Conservation (phyloP, 805 yeast species). For the Zygosaccharomyces pseudorouxii region DNA sequence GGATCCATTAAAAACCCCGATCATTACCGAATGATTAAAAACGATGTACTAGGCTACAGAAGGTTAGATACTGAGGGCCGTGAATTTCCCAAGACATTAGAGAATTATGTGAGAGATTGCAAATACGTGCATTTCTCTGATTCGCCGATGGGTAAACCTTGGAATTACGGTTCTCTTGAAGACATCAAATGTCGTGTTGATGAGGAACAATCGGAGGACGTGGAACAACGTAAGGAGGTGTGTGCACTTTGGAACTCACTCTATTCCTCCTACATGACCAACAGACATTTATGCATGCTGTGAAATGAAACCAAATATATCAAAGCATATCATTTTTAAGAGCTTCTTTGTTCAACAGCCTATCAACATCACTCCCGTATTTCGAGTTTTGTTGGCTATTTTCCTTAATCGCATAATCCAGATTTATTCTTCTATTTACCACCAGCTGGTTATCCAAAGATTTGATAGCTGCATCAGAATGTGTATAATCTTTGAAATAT, state of each 20-base stretch:
- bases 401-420: slow-evolving; percentile 71
- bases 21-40: slow-evolving; percentile 24
- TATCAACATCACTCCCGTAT: slow-evolving; percentile 79
- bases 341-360: slow-evolving; percentile 64
- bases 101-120: slow-evolving; percentile 32
- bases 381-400: slow-evolving; percentile 43
- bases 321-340: slow-evolving; percentile 37
- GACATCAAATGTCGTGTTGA: slow-evolving; percentile 23
- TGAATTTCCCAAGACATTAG: slow-evolving; percentile 13
- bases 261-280: slow-evolving; percentile 17
- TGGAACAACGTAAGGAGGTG: slow-evolving; percentile 12
- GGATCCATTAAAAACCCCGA: slow-evolving; percentile 26
- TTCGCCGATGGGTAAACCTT: slow-evolving; percentile 62
- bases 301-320: slow-evolving; percentile 4
- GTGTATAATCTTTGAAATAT: slow-evolving; percentile 56
- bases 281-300: slow-evolving; percentile 18
- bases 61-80: slow-evolving; percentile 19
- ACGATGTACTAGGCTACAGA: slow-evolving; percentile 31
- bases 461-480: slow-evolving; percentile 66
- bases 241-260: slow-evolving; percentile 30
- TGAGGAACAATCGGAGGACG: slow-evolving; percentile 8
- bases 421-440: slow-evolving; percentile 56
- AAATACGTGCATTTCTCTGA: slow-evolving; percentile 61
- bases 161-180: slow-evolving; percentile 37
- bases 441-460: slow-evolving; percentile 64